Conservation (phyloP, 768 basidiomycete species). For the Hygrocybe punicea region DNA sequence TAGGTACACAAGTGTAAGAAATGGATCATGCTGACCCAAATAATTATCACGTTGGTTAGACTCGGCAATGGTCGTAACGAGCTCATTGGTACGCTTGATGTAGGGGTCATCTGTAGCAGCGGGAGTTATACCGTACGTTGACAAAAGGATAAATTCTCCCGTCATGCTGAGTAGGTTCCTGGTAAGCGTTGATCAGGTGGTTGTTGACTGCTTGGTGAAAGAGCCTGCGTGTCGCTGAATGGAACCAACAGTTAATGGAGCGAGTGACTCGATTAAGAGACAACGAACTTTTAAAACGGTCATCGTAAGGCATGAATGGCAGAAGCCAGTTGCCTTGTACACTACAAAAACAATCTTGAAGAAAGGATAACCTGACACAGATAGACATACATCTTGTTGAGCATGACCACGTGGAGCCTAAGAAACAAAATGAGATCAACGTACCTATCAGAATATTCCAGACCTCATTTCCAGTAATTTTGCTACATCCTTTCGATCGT, state of each 20-base stretch:
- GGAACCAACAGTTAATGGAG: not conserved
- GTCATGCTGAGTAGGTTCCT: not conserved
- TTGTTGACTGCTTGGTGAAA: conserved; percentile 1
- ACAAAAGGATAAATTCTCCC: not conserved
- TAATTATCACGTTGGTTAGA: conserved; percentile 2
- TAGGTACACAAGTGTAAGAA: not conserved
- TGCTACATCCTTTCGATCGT: not conserved
- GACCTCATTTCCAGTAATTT: conserved; percentile 9
- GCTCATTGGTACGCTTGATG: conserved; percentile 1
- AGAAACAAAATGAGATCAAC: not conserved
- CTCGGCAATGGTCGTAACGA: not conserved
- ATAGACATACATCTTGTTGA: conserved; percentile 8
- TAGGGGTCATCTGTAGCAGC: not conserved
- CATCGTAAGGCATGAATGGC: conserved; percentile 1
- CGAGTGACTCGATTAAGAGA: not conserved
- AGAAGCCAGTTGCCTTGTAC: conserved; percentile 2
- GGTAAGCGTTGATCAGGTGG: not conserved
- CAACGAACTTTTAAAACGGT: not conserved
- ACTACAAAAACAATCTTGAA: not conserved
- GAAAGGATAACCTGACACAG: not conserved
- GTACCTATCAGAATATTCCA: conserved; percentile 8
- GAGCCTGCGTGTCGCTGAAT: conserved; percentile 1
- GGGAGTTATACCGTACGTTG: not conserved
- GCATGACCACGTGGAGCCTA: not conserved
- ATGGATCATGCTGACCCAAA: not conserved